Percentiles rank a stretch among this genome's conserved stretches.
phyloP scores from a whole-genome alignment of 2,329 filamentous ascomycete species.

The Aspergillus quadricinctus region DNA sequence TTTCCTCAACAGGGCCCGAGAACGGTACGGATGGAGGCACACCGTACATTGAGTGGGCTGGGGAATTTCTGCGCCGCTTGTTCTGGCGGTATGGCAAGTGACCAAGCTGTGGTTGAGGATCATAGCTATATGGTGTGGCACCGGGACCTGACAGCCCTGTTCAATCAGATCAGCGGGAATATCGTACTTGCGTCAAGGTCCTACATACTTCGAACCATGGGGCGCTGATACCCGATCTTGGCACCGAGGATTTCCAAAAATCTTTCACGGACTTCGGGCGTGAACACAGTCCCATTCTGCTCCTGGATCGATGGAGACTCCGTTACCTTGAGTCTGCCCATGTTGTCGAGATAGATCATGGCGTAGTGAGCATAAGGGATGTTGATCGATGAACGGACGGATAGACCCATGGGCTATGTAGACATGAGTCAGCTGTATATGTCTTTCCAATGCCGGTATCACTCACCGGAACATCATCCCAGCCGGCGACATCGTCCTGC shows the following conservation, averaged over 20 bases:
- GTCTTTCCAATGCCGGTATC: background rate
- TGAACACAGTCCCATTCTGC: conserved; percentile 28
- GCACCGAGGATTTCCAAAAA: conserved; percentile 33
- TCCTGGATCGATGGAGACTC: conserved; percentile 32
- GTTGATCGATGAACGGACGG: conserved; percentile 20
- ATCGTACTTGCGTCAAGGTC: background rate
- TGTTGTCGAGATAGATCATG: conserved; percentile 33
- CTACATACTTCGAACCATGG: conserved; percentile 25
- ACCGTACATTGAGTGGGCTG: conserved; percentile 11
- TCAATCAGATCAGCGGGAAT: background rate
- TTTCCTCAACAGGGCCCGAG: conserved; percentile 23
- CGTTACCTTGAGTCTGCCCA: conserved; percentile 28
- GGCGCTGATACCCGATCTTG: conserved; percentile 26
- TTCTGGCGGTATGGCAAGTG: conserved; percentile 20
- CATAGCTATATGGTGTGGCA: conserved; percentile 16
- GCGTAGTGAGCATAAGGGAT: conserved; percentile 33
- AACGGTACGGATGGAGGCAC: conserved; percentile 16
- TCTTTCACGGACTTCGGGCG: conserved; percentile 30
- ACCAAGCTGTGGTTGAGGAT: conserved; percentile 1
- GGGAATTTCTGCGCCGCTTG: conserved; percentile 26
- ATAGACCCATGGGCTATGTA: conserved; percentile 25
- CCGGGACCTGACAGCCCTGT: conserved; percentile 10
- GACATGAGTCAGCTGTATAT: background rate
- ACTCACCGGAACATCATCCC: conserved; percentile 30
- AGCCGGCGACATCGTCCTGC: conserved; percentile 24